A percentile compares a stretch with the other conserved stretches of the same genome.
Evolutionary conservation across 1,284 basidiomycete species (phyloP).

Genomic region (Agroathelia rolfsii): DNA sequence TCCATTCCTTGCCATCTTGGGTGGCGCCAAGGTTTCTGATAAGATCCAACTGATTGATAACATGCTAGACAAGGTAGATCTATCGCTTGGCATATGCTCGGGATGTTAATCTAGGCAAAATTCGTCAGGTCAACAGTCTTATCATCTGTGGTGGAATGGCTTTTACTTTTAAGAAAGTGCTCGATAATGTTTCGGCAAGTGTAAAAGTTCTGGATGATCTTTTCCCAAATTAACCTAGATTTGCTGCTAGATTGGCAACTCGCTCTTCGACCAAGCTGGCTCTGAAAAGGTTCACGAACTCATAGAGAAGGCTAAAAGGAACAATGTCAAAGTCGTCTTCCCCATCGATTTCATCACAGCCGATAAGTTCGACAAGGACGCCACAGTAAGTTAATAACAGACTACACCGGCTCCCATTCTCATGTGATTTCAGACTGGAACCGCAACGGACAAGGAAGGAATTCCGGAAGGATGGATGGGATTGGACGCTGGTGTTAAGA

Average conservation of each 20-base stretch:
- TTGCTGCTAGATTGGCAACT: slow-evolving; percentile 72
- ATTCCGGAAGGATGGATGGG: slow-evolving; percentile 95
- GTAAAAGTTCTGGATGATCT: slow-evolving; percentile 4
- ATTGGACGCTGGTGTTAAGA: slow-evolving; percentile 82
- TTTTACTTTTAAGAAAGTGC: slow-evolving; percentile 97
- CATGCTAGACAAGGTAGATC: slow-evolving; percentile 90
- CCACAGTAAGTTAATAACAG: slow-evolving; percentile 41
- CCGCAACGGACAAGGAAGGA: slow-evolving; percentile 74
- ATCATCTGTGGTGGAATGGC: slow-evolving; percentile 99
- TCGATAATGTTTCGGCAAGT: slow-evolving; percentile 69
- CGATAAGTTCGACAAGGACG: slow-evolving; percentile 93
- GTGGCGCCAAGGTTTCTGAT: slow-evolving; percentile 98
- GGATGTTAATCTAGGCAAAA: no score
- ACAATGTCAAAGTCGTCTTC: slow-evolving; percentile 92
- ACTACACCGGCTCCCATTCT: slow-evolving; percentile 3
- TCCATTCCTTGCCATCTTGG: slow-evolving; percentile 96
- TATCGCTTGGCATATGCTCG: slow-evolving; percentile 2
- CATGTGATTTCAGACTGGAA: slow-evolving; percentile 42
- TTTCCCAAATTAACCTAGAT: slow-evolving; percentile 7
- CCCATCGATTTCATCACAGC: slow-evolving; percentile 92
- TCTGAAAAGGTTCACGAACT: slow-evolving; percentile 80
- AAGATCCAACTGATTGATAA: slow-evolving; percentile 99
- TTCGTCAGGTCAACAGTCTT: slow-evolving; percentile 77
- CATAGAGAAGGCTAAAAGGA: slow-evolving; percentile 88
- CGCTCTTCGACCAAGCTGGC: slow-evolving; percentile 89